Conservation (phyloP, 306 rosid species). For the Quercus aquifolioides region DNA sequence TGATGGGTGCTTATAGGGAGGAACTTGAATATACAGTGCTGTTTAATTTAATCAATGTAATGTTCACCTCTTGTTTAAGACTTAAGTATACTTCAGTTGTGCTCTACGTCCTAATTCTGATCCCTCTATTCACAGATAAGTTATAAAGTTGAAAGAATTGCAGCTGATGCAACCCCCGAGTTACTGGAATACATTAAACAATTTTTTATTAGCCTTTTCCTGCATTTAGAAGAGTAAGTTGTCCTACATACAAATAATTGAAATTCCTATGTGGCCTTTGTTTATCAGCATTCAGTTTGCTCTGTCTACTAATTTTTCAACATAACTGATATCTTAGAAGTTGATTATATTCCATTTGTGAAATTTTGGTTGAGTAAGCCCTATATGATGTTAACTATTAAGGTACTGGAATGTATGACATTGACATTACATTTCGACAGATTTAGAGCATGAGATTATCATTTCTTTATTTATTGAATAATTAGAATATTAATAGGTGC, state of each 20-base stretch:
- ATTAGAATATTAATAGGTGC: not conserved
- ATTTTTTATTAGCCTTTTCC: constrained; percentile 61
- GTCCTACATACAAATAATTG: not conserved
- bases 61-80: constrained; percentile 16
- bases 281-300: not conserved
- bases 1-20: constrained; percentile 76
- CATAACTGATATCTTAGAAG: not conserved
- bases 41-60: constrained; percentile 77
- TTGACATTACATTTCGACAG: too few species aligned
- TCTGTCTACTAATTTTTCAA: not conserved
- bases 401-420: too few species aligned
- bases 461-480: not conserved
- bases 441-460: too few species aligned
- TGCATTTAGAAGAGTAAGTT: constrained; percentile 77
- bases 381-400: too few species aligned
- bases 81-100: constrained; percentile 16
- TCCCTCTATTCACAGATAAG: constrained; percentile 52
- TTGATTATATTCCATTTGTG: too few species aligned
- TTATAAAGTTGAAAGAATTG: constrained; percentile 48
- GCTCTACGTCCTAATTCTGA: constrained; percentile 24
- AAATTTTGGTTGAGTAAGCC: too few species aligned
- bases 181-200: constrained; percentile 45
- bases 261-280: not conserved
- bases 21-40: constrained; percentile 84
- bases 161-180: constrained; percentile 80